These are phyloP conservation scores for Chaetomium sp. DNA, from an alignment of 2,329 filamentous ascomycete species.

Conservation along the genomic window DNA sequence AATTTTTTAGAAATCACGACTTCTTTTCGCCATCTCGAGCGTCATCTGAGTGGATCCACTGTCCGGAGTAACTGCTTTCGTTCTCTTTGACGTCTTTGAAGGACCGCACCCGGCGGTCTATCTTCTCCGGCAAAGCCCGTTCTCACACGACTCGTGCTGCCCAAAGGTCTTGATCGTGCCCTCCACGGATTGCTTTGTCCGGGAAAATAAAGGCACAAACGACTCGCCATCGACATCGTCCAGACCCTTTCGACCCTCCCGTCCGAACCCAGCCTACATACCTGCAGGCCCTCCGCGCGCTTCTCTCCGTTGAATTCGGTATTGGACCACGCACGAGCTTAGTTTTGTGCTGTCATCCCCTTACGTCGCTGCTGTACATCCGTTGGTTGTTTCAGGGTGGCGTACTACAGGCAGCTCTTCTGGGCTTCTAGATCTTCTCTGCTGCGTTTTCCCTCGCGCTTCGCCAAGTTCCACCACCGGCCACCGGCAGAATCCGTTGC, in stretches of 20 bases:
- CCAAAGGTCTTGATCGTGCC: background rate
- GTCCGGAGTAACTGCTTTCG: too few species aligned
- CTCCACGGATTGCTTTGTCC: constrained; percentile 2
- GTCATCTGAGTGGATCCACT: too few species aligned
- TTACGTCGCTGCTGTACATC: constrained; percentile 7
- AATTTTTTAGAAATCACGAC: background rate
- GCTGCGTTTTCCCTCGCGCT: background rate
- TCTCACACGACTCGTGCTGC: background rate
- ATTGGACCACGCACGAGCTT: background rate
- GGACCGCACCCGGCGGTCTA: too few species aligned
- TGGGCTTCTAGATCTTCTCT: constrained; percentile 5
- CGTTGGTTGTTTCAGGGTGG: constrained; percentile 3
- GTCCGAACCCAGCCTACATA: background rate
- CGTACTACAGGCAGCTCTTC: constrained; percentile 1
- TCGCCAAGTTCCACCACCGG: constrained; percentile 8
- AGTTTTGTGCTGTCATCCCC: constrained; percentile 8
- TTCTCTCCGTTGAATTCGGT: background rate
- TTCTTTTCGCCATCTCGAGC: constrained; percentile 9
- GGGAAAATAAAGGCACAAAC: background rate
- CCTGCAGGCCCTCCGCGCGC: background rate
- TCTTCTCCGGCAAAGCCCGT: too few species aligned
- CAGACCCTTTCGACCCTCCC: background rate
- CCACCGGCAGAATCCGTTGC: constrained; percentile 12
- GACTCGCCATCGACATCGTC: background rate
- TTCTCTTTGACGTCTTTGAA: constrained; percentile 3